phyloP scores from a whole-genome alignment of 2,329 filamentous ascomycete genomes.

The Aspergillaceae sp. region DNA sequence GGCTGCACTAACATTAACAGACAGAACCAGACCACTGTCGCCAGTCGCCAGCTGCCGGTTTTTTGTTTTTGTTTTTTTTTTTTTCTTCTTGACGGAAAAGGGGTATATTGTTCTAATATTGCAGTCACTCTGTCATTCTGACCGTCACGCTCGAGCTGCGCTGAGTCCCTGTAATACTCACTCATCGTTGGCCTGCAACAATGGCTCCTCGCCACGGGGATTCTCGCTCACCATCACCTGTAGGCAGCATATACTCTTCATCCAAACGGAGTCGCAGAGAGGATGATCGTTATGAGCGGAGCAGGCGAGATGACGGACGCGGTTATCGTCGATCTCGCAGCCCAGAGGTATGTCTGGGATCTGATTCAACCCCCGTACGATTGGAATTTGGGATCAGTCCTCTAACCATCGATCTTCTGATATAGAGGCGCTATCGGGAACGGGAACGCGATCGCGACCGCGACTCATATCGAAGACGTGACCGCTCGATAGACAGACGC shows the following conservation, averaged over 20 bases:
- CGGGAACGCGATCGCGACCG: conserved; percentile 45
- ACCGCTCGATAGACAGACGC: conserved; percentile 54
- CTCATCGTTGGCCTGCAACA: conserved; percentile 46
- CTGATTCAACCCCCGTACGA: too few species aligned
- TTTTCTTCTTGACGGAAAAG: too few species aligned
- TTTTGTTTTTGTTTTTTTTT: too few species aligned
- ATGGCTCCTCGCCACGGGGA: conserved; percentile 52
- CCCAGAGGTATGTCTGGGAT: conserved; percentile 35
- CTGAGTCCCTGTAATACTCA: conserved; percentile 39
- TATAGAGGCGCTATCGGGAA: conserved; percentile 46
- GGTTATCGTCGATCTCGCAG: conserved; percentile 40
- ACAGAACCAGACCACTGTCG: not conserved
- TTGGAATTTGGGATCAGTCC: not conserved
- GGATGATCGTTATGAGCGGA: conserved; percentile 45
- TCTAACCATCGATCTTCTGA: not conserved
- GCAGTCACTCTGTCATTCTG: conserved; percentile 8
- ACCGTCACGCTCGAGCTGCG: conserved; percentile 16
- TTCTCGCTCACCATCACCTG: conserved; percentile 83
- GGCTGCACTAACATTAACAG: not conserved
- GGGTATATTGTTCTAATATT: too few species aligned
- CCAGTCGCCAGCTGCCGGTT: not conserved
- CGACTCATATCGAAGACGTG: conserved; percentile 55
- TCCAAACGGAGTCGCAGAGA: conserved; percentile 55
- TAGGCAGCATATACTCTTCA: conserved; percentile 72
- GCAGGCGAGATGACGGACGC: conserved; percentile 44